Base-by-base conservation (phyloP, 192 early-diverging fungal species). In the Obelidium mucronatum region DNA sequence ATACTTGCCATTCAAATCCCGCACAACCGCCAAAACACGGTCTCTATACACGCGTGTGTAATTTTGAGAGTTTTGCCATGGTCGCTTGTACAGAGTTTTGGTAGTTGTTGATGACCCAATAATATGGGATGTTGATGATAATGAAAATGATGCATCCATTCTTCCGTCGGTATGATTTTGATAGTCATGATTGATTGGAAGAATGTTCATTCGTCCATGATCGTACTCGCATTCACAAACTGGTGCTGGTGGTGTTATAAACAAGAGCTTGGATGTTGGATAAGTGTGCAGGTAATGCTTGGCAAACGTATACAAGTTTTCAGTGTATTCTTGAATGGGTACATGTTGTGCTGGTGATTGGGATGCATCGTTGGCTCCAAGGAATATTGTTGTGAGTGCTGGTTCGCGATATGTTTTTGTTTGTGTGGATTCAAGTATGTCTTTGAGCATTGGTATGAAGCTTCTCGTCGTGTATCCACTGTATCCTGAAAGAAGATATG, bases 301-400 rank as follows among this genome's bases (percentile, higher is more conserved):
- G 1, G 37, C 33, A n/a, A 72, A 72, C 30, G 52, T 8, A 1
- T 22, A 8, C 30, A 72, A 40, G 34, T 39, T 35, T 30, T 36
- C 28, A 30, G n/a, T 40, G 69, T 58, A 72, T 34, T 58, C 53
- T 37, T n/a, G 15, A 6, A 72, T 2, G 8, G 69, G 69, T 37
- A 72, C 56, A 35, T 72, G 8, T 15, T 72, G 26, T 2, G 13
- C 17, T 3, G 8, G 22, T n/a, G 30, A 26, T 26, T 30, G 31
- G 6, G 39, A 30, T 15, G 69, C 69, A 72, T 72, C 69, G 30
- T 72, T 72, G 13, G 69, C 69, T 5, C 69, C 69, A 1, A 72
- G 54, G 54, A 39, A 72, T 15, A 72, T 40, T 4, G 55, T 58
- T 26, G 40, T 42, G 6, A 72, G 34, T 37, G 69, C 69, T 19